phyloP scores from a whole-genome alignment of 495 filamentous ascomycete species.

The Aspergillus indologenus region DNA sequence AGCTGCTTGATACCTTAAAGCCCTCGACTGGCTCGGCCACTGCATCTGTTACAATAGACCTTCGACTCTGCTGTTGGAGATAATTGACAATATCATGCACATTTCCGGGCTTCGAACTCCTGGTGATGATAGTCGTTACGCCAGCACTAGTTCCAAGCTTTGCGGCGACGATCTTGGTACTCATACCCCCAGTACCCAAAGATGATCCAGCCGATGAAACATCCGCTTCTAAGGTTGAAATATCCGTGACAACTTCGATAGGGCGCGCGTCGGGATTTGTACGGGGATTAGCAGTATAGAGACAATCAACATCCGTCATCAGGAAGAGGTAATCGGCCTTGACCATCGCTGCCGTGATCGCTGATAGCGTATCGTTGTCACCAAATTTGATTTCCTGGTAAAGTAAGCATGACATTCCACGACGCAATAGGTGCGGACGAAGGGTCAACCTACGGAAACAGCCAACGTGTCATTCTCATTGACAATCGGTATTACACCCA shows the following conservation, averaged over 20 bases:
- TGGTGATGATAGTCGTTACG: slow-evolving; percentile 92
- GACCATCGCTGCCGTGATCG: slow-evolving; percentile 95
- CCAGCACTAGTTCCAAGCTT: slow-evolving; percentile 90
- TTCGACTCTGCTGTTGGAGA: slow-evolving; percentile 59
- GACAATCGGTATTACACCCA: slow-evolving; percentile 97
- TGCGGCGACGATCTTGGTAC: slow-evolving; percentile 94
- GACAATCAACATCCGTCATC: slow-evolving; percentile 97
- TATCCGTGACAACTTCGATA: slow-evolving; percentile 92
- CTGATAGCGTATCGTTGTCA: slow-evolving; percentile 95
- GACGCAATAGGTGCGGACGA: not conserved
- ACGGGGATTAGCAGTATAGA: slow-evolving; percentile 93
- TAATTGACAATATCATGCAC: slow-evolving; percentile 83
- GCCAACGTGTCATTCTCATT: slow-evolving; percentile 98
- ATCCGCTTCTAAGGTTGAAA: slow-evolving; percentile 79
- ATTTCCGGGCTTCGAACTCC: slow-evolving; percentile 88
- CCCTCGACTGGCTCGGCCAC: slow-evolving; percentile 18
- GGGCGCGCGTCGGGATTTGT: slow-evolving; percentile 78
- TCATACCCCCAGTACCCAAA: slow-evolving; percentile 96
- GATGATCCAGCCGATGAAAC: slow-evolving; percentile 85
- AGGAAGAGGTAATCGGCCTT: slow-evolving; percentile 95
- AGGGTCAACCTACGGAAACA: slow-evolving; percentile 58
- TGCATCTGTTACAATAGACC: slow-evolving; percentile 16
- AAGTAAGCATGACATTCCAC: not conserved
- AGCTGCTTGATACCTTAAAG: slow-evolving; percentile 21
- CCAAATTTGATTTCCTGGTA: slow-evolving; percentile 93